Base-by-base conservation (phyloP, 176 grass and related monocot species). In the Chrysopogon serrulatus region DNA sequence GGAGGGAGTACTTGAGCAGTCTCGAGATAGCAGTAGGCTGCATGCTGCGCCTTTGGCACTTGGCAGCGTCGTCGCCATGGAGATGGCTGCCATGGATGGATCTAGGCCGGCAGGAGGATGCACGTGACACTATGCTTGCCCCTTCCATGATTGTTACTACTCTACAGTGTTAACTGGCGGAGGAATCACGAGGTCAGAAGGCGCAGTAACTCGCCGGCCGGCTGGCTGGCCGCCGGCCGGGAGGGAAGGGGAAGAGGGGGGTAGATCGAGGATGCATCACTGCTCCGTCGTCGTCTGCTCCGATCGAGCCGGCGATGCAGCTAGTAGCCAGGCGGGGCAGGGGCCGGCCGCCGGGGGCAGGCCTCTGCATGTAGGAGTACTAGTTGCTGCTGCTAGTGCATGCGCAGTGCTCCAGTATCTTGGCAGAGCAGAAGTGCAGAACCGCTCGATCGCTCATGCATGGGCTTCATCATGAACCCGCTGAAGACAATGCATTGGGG, bases 381-480 rank as follows among this genome's bases (percentile, higher is more conserved):
- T n/a, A n/a, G n/a, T n/a, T n/a, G n/a, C n/a, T n/a, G n/a, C n/a
- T n/a, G n/a, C n/a, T n/a, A n/a, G n/a, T n/a, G n/a, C n/a, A n/a
- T 18, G 18, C 18, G 48, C 19, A 54, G 53, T 57, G 51, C 51
- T n/a, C 51, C 51, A 57, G 53, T 57, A n/a, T 3, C 9, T 24
- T 57, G 21, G 53, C 23, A 4, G 8, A 57, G 23, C 53, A 57
- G n/a, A n/a, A n/a, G n/a, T n/a, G n/a, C n/a, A n/a, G 53, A 57
- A 57, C 53, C 53, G 24, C 9, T 57, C 53, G 23, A 57, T 57
- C 23, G 53, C 21, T 59, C 54, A 59, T n/a, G n/a, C n/a, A n/a
- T 59, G 54, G 54, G 54, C 9, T n/a, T 59, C 54, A 59, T 59
- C 23, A 59, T 86, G 40, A 71, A 30, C 83, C 83, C 75, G 32